Base-by-base conservation (phyloP, 2,329 filamentous ascomycete species). In the Colletotrichum chlorophyti region DNA sequence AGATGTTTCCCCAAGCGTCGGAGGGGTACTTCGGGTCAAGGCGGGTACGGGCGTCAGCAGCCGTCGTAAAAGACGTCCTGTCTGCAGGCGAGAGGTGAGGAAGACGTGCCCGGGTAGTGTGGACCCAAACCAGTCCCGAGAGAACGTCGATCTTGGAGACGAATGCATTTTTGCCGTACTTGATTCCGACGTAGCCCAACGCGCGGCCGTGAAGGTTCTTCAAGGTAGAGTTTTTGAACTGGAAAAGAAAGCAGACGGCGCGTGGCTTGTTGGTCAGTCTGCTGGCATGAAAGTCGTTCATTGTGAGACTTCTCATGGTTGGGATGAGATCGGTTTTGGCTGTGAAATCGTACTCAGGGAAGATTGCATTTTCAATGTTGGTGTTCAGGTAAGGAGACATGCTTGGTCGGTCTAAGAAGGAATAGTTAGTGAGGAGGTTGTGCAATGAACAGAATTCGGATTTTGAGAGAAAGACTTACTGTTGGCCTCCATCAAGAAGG, bases 311-410 rank as follows among this genome's bases (percentile, higher is more conserved):
- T 5, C 35, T 29, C 19, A 31, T 40, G 37, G 5, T 9, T 3
- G 17, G 5, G 2, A 10, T 21, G 3, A 26, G 10, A 14, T 11
- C 8, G 11, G 1, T 7, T 2, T 37, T n/a, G 17, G 23, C n/a
- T 9, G 32, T 32, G 37, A 54, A 58, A 10, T 54, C 42, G 8
- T 58, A 58, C 7, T 58, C 55, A 2, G 29, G 23, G 31, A 58
- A 58, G 4, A 12, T 3, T 0, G 12, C 1, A 4, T 17, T 21
- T 12, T 34, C 21, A 5, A 58, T 54, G 3, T 42, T 3, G 2
- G n/a, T 15, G 2, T 6, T 11, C 5, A 11, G 5, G 2, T 48
- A 23, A 2, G 7, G 15, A 9, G 27, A n/a, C 42, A 59, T 37
- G 17, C 8, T 37, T 3, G 55, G 50, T 1, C 50, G 19, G 6